Base-by-base conservation (phyloP, 1,284 basidiomycete species). In the Porogramme epimiltina region DNA sequence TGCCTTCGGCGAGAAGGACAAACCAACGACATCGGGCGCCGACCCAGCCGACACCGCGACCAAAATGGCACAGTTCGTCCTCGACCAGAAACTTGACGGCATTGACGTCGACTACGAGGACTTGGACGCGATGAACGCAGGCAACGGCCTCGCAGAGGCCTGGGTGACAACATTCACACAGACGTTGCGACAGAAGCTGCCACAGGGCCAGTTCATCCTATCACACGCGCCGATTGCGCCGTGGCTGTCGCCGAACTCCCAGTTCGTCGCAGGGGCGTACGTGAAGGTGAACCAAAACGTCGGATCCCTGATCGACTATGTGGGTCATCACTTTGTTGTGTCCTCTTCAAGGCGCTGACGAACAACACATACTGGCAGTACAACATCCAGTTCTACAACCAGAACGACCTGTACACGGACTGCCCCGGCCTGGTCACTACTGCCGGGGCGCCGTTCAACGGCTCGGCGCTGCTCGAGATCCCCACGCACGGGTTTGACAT, bases 371-470 rank as follows among this genome's bases (percentile, higher is more conserved):
- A n/a, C 25, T 6, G 13, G 8, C 56, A 72, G 76, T 79, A 79
- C 62, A 79, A 78, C 51, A 62, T 79, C 41, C 76, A 78, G 75
- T 85, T 85, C 69, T 85, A 86, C 67, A 85, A 60, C 60, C 83
- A 59, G 73, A 31, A 31, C 28, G 67, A 38, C 36, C 56, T 22
- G 23, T 36, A 84, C 67, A 80, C 77, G 22, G 79, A 76, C 53
- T 85, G 81, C 65, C 62, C 58, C 45, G 70, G 73, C 22, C 78
- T 86, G 45, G 73, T 86, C 43, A 80, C 71, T 38, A 66, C 71
- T 20, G 36, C 55, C 4, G 52, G 51, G 4, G 47, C 36, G 3
- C 62, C 0, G 66, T 55, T 50, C 49, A 26, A 49, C 9, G 53
- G 56, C 37, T 70, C 71, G 0, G 63, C 71, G 2, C 51, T 86